These are phyloP conservation scores for Magnusiomyces suaveolens DNA, from an alignment of 1,139 yeast genomes.

Conservation along the genomic window DNA sequence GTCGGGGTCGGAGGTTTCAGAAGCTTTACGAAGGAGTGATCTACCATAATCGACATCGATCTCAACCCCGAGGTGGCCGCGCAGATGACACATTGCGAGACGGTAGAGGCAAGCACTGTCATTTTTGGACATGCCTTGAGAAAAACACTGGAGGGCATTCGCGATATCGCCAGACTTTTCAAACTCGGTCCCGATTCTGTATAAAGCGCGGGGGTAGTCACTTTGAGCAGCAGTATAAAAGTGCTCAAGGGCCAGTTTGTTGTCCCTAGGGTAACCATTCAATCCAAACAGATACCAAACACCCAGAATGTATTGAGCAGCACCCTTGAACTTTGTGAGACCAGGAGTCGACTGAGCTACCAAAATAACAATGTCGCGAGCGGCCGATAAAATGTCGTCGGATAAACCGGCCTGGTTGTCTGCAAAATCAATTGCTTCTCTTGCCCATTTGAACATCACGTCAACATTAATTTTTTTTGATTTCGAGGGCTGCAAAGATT, in stretches of 20 bases:
- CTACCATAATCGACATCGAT: constrained; percentile 25
- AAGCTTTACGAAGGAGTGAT: constrained; percentile 25
- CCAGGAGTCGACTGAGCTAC: constrained; percentile 19
- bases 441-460: constrained; percentile 35
- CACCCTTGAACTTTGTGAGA: constrained; percentile 23
- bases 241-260: constrained; percentile 23
- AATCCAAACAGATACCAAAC: constrained; percentile 28
- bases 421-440: constrained; percentile 32
- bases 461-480: constrained; percentile 17
- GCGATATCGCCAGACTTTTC: constrained; percentile 16
- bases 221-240: constrained; percentile 28
- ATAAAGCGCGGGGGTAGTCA: constrained; percentile 31
- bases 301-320: constrained; percentile 28
- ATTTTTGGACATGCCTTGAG: constrained; percentile 14
- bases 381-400: constrained; percentile 21
- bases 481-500: too few relatives aligned
- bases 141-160: constrained; percentile 14
- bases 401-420: constrained; percentile 31
- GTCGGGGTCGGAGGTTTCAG: constrained; percentile 30
- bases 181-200: constrained; percentile 29
- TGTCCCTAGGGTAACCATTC: constrained; percentile 19
- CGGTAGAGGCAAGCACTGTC: constrained; percentile 18
- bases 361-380: constrained; percentile 22
- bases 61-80: constrained; percentile 29
- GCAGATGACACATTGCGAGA: constrained; percentile 31